Conservation (phyloP, 1,284 basidiomycete genomes). For the Acaromyces ingoldii region DNA sequence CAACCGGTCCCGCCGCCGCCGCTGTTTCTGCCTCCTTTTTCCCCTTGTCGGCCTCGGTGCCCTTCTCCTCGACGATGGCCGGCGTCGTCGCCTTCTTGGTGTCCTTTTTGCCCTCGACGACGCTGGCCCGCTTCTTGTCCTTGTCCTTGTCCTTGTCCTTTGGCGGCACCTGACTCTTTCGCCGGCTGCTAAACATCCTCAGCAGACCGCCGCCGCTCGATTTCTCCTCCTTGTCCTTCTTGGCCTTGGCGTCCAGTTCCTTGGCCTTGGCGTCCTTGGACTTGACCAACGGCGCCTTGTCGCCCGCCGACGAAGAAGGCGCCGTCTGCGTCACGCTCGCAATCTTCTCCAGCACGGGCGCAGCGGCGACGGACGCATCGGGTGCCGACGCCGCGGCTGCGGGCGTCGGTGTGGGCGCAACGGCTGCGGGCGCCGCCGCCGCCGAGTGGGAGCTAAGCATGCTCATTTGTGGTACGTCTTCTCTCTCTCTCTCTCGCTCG, state of each 20-base stretch:
- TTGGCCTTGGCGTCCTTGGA: too few relatives aligned
- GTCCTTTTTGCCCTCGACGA: neutral
- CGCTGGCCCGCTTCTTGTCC: neutral
- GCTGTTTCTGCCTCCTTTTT: neutral
- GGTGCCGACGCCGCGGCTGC: neutral
- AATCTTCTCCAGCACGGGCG: too few relatives aligned
- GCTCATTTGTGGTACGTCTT: too few relatives aligned
- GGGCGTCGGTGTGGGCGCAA: neutral
- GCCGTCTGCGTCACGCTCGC: too few relatives aligned
- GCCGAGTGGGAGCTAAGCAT: too few relatives aligned
- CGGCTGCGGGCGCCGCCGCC: too few relatives aligned
- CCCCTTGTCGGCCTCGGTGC: too few relatives aligned
- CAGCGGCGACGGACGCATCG: neutral
- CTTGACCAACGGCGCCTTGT: too few relatives aligned
- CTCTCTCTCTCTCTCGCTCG: too few relatives aligned
- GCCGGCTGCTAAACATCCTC: conserved; percentile 1
- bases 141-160: neutral
- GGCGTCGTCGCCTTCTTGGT: neutral
- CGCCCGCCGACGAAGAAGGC: too few relatives aligned
- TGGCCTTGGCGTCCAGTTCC: neutral
- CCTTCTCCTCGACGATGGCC: neutral
- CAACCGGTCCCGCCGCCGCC: neutral
- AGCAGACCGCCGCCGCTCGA: neutral
- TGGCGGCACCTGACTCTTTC: neutral
- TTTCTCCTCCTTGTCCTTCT: conserved; percentile 1